These are phyloP conservation scores for Thelonectria rubi DNA, from an alignment of 2,329 filamentous ascomycete genomes.

Conservation along the genomic window DNA sequence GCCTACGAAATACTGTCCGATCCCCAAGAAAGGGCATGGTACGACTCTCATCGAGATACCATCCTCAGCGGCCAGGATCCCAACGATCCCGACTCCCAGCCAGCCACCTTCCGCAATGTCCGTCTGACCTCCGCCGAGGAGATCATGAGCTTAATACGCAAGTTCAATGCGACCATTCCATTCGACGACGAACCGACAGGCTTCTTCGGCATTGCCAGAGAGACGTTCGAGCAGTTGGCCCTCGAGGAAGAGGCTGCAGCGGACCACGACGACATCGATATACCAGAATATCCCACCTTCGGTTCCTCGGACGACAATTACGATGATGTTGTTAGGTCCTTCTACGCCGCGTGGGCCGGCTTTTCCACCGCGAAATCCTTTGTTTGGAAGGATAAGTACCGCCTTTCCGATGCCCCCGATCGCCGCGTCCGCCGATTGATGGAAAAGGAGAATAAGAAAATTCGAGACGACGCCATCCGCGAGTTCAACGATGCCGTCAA, in stretches of 20 bases:
- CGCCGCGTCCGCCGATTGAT: slow-evolving; percentile 82
- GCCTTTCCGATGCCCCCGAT: slow-evolving; percentile 86
- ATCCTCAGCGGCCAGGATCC: slow-evolving; percentile 75
- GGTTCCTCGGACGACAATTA: slow-evolving; percentile 79
- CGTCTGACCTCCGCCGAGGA: slow-evolving; percentile 83
- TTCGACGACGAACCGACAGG: slow-evolving; percentile 83
- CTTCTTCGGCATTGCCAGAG: slow-evolving; percentile 83
- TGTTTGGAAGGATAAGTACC: slow-evolving; percentile 87
- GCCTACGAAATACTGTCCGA: slow-evolving; percentile 97
- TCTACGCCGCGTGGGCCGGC: slow-evolving; percentile 82
- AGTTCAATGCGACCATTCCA: slow-evolving; percentile 79
- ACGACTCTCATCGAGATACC: slow-evolving; percentile 90
- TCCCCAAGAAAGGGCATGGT: slow-evolving; percentile 95
- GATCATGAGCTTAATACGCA: slow-evolving; percentile 78
- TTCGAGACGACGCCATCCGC: slow-evolving; percentile 81
- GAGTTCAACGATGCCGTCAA: slow-evolving; percentile 95
- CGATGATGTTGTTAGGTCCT: slow-evolving; percentile 78
- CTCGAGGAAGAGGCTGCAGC: slow-evolving; percentile 81
- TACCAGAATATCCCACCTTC: slow-evolving; percentile 81
- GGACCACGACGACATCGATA: slow-evolving; percentile 69
- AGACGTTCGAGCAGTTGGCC: slow-evolving; percentile 82
- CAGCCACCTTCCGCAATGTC: slow-evolving; percentile 73
- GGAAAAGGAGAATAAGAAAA: slow-evolving; percentile 93
- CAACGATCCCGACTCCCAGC: slow-evolving; percentile 54
- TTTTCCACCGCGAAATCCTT: slow-evolving; percentile 90